Percentiles rank a stretch among this genome's conserved stretches.
These are phyloP conservation scores for Quercus agrifolia DNA, from an alignment of 306 rosid species.

Conservation along the genomic window DNA sequence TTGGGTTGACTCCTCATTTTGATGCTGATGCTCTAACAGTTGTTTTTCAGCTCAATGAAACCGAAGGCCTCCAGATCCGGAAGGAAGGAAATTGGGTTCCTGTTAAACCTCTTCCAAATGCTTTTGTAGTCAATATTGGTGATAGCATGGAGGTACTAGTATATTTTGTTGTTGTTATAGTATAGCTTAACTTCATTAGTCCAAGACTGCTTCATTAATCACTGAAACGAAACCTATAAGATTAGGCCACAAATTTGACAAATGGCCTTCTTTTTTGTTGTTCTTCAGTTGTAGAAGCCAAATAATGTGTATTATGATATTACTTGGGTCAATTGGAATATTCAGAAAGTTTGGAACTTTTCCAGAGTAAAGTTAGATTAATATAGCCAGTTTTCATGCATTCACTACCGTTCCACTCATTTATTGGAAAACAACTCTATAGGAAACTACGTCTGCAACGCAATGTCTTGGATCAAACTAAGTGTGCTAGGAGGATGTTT, in stretches of 20 bases:
- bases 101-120: slow-evolving; percentile 41
- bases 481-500: background rate
- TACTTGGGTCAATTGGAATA: too few species aligned
- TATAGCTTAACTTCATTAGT: background rate
- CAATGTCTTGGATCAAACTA: background rate
- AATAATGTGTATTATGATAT: too few species aligned
- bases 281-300: too few species aligned
- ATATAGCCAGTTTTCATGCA: too few species aligned
- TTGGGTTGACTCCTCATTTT: slow-evolving; percentile 32
- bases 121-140: slow-evolving; percentile 39
- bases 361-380: too few species aligned
- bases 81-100: slow-evolving; percentile 44
- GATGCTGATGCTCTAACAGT: slow-evolving; percentile 33
- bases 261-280: too few species aligned
- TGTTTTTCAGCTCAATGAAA: slow-evolving; percentile 32
- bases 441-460: background rate
- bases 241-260: background rate
- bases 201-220: background rate
- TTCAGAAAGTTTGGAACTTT: too few species aligned
- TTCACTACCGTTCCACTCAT: too few species aligned
- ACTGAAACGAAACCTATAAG: background rate
- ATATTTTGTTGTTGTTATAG: background rate
- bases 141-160: slow-evolving; percentile 40
- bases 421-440: too few species aligned
- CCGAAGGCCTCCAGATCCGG: slow-evolving; percentile 39